A percentile compares a stretch with the other conserved stretches of the same genome.
Evolutionary conservation across 1,284 basidiomycete genomes (phyloP).

Genomic region (Irpex sp.): DNA sequence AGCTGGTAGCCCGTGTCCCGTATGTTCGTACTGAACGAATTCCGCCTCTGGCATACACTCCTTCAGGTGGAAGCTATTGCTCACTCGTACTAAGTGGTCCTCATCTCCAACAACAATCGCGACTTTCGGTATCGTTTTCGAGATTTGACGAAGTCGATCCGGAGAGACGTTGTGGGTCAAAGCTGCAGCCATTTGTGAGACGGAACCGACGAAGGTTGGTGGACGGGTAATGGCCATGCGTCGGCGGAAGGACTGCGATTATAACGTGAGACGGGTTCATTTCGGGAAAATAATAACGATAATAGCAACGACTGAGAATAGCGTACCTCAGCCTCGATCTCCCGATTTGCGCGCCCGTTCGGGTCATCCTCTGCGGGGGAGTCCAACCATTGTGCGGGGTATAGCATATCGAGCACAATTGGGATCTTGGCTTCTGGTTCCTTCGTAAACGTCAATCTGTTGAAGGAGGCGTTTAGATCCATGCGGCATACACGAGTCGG

Average conservation of each 20-base stretch:
- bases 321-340: conserved; percentile 49
- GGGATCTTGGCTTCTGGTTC: conserved; percentile 49
- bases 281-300: background rate
- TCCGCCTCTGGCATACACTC: conserved; percentile 66
- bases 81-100: conserved; percentile 60
- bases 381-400: conserved; percentile 55
- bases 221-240: conserved; percentile 53
- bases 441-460: conserved; percentile 38
- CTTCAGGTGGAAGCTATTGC: conserved; percentile 55
- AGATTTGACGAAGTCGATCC: conserved; percentile 50
- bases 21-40: conserved; percentile 53
- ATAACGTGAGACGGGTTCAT: background rate
- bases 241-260: conserved; percentile 39
- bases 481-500: background rate
- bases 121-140: conserved; percentile 53
- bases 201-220: conserved; percentile 55
- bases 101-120: conserved; percentile 70
- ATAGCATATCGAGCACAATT: conserved; percentile 54
- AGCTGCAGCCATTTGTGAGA: conserved; percentile 74
- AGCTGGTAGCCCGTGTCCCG: conserved; percentile 63
- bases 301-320: background rate
- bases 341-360: conserved; percentile 54
- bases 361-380: conserved; percentile 42
- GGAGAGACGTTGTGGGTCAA: conserved; percentile 63
- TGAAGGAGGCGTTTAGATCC: background rate